These are phyloP conservation scores for Aegilops bicornis DNA, from an alignment of 176 grass and related monocot species.

Conservation along the genomic window DNA sequence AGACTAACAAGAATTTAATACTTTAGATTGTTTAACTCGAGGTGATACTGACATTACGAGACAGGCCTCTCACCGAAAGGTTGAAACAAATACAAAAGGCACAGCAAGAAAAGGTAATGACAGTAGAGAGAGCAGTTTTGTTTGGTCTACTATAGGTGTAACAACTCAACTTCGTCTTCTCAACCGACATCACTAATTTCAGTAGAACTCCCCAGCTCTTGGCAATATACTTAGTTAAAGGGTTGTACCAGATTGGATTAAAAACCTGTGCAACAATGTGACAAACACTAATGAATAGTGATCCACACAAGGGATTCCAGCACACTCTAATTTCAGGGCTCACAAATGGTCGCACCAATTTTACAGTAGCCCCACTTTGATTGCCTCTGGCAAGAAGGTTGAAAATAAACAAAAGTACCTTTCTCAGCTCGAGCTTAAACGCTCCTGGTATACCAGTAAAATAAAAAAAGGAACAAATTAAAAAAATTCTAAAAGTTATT, in stretches of 20 bases:
- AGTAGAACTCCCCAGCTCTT: background rate
- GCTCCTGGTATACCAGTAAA: no score
- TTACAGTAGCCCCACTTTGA: no score
- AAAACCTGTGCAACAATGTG: background rate
- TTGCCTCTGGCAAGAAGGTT: no score
- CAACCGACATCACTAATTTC: background rate
- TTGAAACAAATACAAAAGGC: background rate
- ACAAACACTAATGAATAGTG: background rate
- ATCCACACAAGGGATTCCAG: no score
- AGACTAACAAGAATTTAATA: background rate
- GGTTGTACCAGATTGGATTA: background rate
- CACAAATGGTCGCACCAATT: no score
- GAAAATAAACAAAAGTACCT: no score
- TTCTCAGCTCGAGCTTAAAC: no score
- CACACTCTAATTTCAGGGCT: no score
- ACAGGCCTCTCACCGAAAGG: constrained; percentile 6
- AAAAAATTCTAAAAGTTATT: no score
- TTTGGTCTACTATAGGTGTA: constrained; percentile 25
- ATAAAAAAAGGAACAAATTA: no score
- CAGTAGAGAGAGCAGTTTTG: background rate
- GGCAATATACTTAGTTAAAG: background rate
- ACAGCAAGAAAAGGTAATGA: background rate
- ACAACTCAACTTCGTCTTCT: constrained; percentile 9
- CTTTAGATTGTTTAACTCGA: background rate
- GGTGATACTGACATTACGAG: background rate